Percentiles rank a stretch among this genome's conserved stretches.
Conservation (phyloP, 2,329 filamentous ascomycete genomes). For the Fusarium setosum region DNA sequence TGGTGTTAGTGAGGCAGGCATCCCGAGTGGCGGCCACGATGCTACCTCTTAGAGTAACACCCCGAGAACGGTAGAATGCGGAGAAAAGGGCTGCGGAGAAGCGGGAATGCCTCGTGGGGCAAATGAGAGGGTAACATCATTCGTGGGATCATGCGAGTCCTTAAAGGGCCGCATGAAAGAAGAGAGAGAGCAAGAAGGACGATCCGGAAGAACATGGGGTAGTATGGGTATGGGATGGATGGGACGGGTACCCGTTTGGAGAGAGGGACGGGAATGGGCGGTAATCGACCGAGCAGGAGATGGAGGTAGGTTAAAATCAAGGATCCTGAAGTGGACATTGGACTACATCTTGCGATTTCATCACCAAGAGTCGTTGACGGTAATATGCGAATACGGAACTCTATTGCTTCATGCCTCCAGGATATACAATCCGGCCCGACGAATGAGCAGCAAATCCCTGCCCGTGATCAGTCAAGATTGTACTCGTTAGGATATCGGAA, state of each 20-base stretch:
- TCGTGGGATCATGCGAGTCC: slow-evolving; percentile 37
- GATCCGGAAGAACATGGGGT: slow-evolving; percentile 32
- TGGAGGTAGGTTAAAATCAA: slow-evolving; percentile 31
- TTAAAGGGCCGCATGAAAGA: slow-evolving; percentile 30
- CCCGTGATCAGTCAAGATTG: neutral
- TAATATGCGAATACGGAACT: slow-evolving; percentile 1
- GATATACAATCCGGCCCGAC: neutral
- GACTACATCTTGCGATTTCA: neutral
- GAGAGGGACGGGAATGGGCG: slow-evolving; percentile 28
- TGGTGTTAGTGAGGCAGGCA: slow-evolving; percentile 28
- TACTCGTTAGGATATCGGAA: neutral
- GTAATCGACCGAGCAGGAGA: slow-evolving; percentile 14
- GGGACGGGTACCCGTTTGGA: slow-evolving; percentile 12
- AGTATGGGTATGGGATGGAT: slow-evolving; percentile 3
- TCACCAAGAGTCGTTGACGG: slow-evolving; percentile 13
- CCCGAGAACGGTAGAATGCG: slow-evolving; percentile 25
- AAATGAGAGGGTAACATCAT: slow-evolving; percentile 20
- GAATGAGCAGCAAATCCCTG: neutral
- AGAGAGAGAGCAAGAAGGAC: no score
- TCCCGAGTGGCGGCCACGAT: slow-evolving; percentile 28
- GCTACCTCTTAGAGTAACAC: slow-evolving; percentile 22
- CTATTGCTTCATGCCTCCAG: neutral
- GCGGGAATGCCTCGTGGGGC: slow-evolving; percentile 34
- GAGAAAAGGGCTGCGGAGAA: slow-evolving; percentile 28
- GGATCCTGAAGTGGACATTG: slow-evolving; percentile 21